phyloP scores from a whole-genome alignment of 805 yeast species.

The Kuraishia molischiana region DNA sequence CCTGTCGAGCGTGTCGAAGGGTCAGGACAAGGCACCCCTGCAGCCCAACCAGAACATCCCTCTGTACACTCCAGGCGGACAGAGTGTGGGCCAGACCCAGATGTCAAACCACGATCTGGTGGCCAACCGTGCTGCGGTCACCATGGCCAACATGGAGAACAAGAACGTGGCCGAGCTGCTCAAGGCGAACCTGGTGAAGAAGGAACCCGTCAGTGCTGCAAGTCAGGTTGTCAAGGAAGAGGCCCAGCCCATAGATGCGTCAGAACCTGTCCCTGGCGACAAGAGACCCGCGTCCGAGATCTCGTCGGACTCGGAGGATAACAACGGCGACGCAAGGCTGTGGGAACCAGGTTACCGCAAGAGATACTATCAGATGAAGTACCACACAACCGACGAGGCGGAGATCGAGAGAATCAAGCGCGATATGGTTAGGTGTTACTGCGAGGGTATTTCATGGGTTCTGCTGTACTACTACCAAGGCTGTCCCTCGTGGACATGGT shows the following conservation, averaged over 20 bases:
- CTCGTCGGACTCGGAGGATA: slow-evolving; percentile 23
- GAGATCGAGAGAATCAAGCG: slow-evolving; percentile 43
- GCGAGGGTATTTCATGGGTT: slow-evolving; percentile 98
- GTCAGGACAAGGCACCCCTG: slow-evolving; percentile 69
- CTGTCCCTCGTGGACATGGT: slow-evolving; percentile 99
- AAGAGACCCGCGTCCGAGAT: slow-evolving; percentile 1
- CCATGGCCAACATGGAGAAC: slow-evolving; percentile 65
- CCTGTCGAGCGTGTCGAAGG: slow-evolving; percentile 49
- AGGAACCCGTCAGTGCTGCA: slow-evolving; percentile 18
- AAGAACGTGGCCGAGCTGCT: slow-evolving; percentile 57
- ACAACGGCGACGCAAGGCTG: slow-evolving; percentile 44
- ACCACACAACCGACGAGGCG: slow-evolving; percentile 45
- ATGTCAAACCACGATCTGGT: slow-evolving; percentile 66
- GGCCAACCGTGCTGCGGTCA: slow-evolving; percentile 47
- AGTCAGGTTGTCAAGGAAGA: slow-evolving; percentile 9
- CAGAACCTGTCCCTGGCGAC: slow-evolving; percentile 12
- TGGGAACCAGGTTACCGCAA: slow-evolving; percentile 84
- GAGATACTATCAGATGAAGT: slow-evolving; percentile 74
- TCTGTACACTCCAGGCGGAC: slow-evolving; percentile 66
- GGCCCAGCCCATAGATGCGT: slow-evolving; percentile 15
- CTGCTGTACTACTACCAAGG: slow-evolving; percentile 91
- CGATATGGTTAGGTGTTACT: slow-evolving; percentile 59
- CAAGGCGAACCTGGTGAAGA: slow-evolving; percentile 23
- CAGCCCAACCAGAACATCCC: slow-evolving; percentile 66
- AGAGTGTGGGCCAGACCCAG: slow-evolving; percentile 51